Conservation (phyloP, 768 basidiomycete genomes). For the Mycena sanguinolenta region DNA sequence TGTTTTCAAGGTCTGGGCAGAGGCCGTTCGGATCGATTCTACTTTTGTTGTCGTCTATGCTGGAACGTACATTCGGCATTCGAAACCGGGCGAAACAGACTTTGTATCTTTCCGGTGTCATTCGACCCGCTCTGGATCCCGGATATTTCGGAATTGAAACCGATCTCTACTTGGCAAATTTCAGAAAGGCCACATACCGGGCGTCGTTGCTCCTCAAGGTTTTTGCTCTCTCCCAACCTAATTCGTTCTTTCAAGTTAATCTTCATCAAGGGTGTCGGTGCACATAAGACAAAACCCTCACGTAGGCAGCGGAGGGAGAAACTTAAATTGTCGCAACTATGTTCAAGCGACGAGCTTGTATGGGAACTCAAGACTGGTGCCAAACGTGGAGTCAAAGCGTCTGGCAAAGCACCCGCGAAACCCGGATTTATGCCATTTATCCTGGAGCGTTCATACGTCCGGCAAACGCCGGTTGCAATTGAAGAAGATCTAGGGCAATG, state of each 20-base stretch:
- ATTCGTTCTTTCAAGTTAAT: no score
- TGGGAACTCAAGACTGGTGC: no score
- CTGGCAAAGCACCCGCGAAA: no score
- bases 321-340: no score
- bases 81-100: background rate
- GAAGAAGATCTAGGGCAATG: no score
- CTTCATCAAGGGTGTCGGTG: no score
- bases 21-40: background rate
- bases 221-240: background rate
- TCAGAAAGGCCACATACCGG: background rate
- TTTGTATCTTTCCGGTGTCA: background rate
- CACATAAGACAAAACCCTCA: no score
- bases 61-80: background rate
- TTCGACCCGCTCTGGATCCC: background rate
- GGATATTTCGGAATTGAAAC: background rate
- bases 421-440: background rate
- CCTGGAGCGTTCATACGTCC: background rate
- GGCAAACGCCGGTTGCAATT: background rate
- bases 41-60: background rate
- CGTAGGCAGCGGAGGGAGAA: no score
- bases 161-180: background rate
- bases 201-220: background rate
- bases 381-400: no score
- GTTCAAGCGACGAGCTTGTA: no score
- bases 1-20: background rate